Percentiles rank a stretch among this genome's conserved stretches.
These are phyloP conservation scores for Sporothrix euskadiensis DNA, from an alignment of 2,329 filamentous ascomycete species.

Conservation along the genomic window DNA sequence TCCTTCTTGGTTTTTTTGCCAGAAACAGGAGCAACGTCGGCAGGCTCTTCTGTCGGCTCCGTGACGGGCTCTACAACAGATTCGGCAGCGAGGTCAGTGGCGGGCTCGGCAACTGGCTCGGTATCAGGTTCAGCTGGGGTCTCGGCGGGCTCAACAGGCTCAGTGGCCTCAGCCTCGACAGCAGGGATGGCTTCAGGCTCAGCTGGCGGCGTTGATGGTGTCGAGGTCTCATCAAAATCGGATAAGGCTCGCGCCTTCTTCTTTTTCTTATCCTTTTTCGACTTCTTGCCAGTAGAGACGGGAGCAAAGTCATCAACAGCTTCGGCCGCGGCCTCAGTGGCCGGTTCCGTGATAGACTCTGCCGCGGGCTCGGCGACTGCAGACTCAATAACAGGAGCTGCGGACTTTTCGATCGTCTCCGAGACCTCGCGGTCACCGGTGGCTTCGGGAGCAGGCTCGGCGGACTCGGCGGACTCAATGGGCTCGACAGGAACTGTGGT, in stretches of 20 bases:
- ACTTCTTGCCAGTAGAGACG: slow-evolving; percentile 1
- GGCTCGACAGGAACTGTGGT: neutral
- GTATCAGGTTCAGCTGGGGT: neutral
- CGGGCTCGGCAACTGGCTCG: neutral
- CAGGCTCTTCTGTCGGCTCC: neutral
- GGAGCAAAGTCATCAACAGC: neutral
- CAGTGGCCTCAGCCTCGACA: neutral
- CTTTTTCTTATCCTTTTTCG: slow-evolving; percentile 4
- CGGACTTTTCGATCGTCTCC: neutral
- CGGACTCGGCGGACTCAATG: neutral
- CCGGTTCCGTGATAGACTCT: neutral
- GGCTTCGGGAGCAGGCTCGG: neutral
- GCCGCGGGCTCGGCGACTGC: neutral
- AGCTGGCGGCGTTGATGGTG: neutral
- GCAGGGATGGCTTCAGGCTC: neutral
- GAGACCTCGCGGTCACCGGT: neutral
- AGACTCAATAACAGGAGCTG: neutral
- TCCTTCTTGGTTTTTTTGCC: slow-evolving; percentile 25
- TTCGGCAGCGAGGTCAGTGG: neutral
- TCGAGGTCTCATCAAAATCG: slow-evolving; percentile 9
- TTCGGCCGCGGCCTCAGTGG: neutral
- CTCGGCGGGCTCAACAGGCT: neutral
- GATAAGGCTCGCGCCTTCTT: slow-evolving; percentile 11
- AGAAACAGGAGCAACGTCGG: neutral
- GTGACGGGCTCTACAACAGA: neutral